These are phyloP conservation scores for Pythium sp. DNA, from an alignment of 352 stramenopile genomes.

Conservation along the genomic window DNA sequence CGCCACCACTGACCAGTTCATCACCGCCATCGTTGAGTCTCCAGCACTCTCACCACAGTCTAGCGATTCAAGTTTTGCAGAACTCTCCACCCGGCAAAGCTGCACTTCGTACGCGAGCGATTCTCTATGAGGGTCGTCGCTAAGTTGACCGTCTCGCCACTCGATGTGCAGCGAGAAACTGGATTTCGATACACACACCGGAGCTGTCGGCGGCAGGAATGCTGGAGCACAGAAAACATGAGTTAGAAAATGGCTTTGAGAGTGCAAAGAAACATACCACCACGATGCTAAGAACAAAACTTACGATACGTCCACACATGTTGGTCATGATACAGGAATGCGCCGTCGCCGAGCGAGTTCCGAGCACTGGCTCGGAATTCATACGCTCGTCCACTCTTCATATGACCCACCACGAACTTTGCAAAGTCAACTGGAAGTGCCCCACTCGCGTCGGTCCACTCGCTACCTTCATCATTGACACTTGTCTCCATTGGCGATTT, in stretches of 20 bases:
- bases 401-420: constrained; percentile 9
- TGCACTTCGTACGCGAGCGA: constrained; percentile 25
- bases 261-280: not conserved
- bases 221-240: constrained; percentile 11
- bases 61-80: not conserved
- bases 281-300: constrained; percentile 8
- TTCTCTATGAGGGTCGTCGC: not conserved
- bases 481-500: not conserved
- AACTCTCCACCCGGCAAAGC: constrained; percentile 18
- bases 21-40: not conserved
- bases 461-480: not conserved
- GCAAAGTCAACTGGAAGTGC: constrained; percentile 19
- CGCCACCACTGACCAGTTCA: constrained; percentile 15
- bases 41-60: not conserved
- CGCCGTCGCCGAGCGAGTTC: constrained; percentile 23
- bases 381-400: constrained; percentile 18
- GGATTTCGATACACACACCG: constrained; percentile 19
- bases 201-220: constrained; percentile 22
- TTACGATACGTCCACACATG: constrained; percentile 26
- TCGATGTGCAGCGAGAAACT: constrained; percentile 22
- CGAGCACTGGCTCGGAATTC: constrained; percentile 21
- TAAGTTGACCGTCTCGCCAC: constrained; percentile 18
- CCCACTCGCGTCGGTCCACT: constrained; percentile 12
- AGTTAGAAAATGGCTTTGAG: not conserved
- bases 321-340: constrained; percentile 7